Base-by-base conservation (phyloP, 805 yeast genomes). In the Candida argentea region DNA sequence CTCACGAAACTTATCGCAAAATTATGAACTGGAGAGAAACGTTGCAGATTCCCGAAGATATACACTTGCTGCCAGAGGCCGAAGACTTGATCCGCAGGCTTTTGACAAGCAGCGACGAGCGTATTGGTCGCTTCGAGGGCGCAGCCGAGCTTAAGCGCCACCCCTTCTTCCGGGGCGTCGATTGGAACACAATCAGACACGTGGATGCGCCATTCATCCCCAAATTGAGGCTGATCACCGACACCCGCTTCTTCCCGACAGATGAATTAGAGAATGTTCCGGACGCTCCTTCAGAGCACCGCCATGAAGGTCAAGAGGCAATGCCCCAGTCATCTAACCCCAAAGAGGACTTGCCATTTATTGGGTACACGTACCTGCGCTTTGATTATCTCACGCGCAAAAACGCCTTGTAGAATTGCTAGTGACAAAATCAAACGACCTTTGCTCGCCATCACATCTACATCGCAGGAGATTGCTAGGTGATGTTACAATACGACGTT, bases 211-310 rank as follows among this genome's bases (percentile, higher is more conserved):
- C 96, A 14, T 86, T 86, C 45, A 81, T 91, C 40, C 95, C 98
- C 15, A 82, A 85, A 48, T 67, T 91, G 48, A 73, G 86, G 41
- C 80, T 94, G 8, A 80, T 89, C 35, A 89, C 97, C 5, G 98
- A 91, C 53, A 91, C 98, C 0, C 69, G 96, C 43, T 89, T 89
- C 64, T 91, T 91, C 85, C 97, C 98, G 23, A 85, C 94, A 2
- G 97, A 89, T 51, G 98, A 89, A 49, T 65, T 89, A 45, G 95
- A 89, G 52, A 84, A 83, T 45, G 86, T 89, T 28, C 95, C 97
- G 2, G 96, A 87, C 45, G 75, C 84, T 25, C 94, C 95, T 8
- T 48, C 65, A 4, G 44, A 57, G 36, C 51, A 48, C 31, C 52
- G 55, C 31, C n/a, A n/a, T n/a, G n/a, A n/a, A n/a, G n/a, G n/a